phyloP scores from a whole-genome alignment of 805 yeast genomes.

The Hanseniaspora guilliermondii region DNA sequence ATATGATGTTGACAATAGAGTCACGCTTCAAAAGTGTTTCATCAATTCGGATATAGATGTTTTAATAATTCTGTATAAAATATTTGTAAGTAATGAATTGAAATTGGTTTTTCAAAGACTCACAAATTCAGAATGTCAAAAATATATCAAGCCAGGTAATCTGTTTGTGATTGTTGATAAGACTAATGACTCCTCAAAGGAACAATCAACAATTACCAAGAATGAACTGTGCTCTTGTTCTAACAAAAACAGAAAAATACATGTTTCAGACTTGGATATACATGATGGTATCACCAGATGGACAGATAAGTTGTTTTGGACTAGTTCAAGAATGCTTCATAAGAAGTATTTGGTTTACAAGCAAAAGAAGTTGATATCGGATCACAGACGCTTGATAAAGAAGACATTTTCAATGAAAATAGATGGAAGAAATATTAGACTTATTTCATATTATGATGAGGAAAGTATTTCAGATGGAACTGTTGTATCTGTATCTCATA shows the following conservation, averaged over 20 bases:
- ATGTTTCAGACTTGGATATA: neutral
- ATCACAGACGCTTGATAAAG: slow-evolving; percentile 18
- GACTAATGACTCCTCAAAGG: neutral
- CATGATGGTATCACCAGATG: slow-evolving; percentile 54
- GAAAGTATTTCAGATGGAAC: neutral
- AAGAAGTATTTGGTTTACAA: slow-evolving; percentile 78
- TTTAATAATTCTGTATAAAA: slow-evolving; percentile 56
- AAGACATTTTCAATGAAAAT: slow-evolving; percentile 13
- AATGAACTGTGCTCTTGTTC: slow-evolving; percentile 58
- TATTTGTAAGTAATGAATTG: slow-evolving; percentile 50
- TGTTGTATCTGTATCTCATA: neutral
- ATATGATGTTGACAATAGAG: slow-evolving; percentile 3
- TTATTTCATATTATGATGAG: slow-evolving; percentile 12
- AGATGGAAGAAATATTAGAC: slow-evolving; percentile 5
- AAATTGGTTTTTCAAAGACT: slow-evolving; percentile 52
- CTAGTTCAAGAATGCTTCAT: slow-evolving; percentile 66
- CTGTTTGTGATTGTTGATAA: slow-evolving; percentile 8
- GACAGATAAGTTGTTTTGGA: slow-evolving; percentile 96
- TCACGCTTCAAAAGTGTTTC: slow-evolving; percentile 32
- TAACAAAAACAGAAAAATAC: slow-evolving; percentile 47
- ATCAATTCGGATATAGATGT: slow-evolving; percentile 79
- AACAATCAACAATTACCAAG: slow-evolving; percentile 30
- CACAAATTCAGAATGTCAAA: neutral
- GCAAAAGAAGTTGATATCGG: slow-evolving; percentile 36
- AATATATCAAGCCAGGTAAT: neutral